Evolutionary conservation across 1,284 basidiomycete species (phyloP), one percentile per base, ranked within the genome.

Genomic region (Microbotryum intermedium): DNA sequence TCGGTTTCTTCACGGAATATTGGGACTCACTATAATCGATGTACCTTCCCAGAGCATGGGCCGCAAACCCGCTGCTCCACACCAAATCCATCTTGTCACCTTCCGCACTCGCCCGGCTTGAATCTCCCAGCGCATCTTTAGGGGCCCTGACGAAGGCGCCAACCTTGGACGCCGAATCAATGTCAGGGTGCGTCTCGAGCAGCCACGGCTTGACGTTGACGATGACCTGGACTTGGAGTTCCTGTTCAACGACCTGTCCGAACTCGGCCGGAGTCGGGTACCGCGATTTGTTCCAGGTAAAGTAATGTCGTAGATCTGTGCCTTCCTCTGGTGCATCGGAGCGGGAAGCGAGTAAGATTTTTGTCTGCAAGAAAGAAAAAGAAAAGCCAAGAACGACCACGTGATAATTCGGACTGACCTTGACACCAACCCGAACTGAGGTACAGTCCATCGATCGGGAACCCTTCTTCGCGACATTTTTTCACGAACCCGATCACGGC

Each of bases 161-260:
- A 7, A 26, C 44, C 20, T n/a, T 4, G 20, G 59, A 55, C 21
- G 60, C 58, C n/a, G 44, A 21, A 16, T 28, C 45, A 48, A 65
- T 49, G 16, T 29, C 45, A 21, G 65, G 65, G 48, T 66, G 65
- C 13, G 48, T 42, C 45, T 63, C 60, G 25, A 66, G 48, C 3
- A 66, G 53, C 65, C 65, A 66, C 10, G 65, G 65, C 57, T 66
- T 66, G 54, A 66, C 58, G 53, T 66, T 66, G 65, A 66, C 66
- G 50, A 66, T 66, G 28, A 66, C 45, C 21, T 53, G 48, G n/a
- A 61, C 61, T 13, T 52, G 23, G 42, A 62, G 55, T 3, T 49
- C 60, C 18, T 48, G 18, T 34, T 66, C 65, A 20, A 66, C 47
- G 7, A 20, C 44, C 11, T 47, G 45, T 4, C 61, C 65, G 30